These are phyloP conservation scores for Houttuynia cordata DNA, from an alignment of 164 flowering plant species.

Conservation along the genomic window DNA sequence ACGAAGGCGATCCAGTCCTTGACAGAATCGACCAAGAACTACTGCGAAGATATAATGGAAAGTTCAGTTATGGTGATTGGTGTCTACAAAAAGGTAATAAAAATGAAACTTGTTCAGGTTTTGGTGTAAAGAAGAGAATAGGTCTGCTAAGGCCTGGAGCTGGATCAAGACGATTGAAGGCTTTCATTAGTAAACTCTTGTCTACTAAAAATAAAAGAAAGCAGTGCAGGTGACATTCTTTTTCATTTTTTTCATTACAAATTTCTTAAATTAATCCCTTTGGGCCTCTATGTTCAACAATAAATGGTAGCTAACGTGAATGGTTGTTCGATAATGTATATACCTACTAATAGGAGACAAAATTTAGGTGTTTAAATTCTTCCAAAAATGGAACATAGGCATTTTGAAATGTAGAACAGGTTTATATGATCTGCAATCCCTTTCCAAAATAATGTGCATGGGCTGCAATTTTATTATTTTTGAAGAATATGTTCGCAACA, in stretches of 20 bases:
- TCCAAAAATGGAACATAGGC: too few relatives aligned
- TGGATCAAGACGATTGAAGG: constrained; percentile 55
- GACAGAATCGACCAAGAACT: constrained; percentile 61
- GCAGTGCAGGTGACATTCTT: constrained; percentile 39
- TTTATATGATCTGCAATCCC: too few relatives aligned
- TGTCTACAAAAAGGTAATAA: constrained; percentile 24
- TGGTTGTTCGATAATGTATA: too few relatives aligned
- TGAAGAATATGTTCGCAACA: too few relatives aligned
- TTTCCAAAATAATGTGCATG: too few relatives aligned
- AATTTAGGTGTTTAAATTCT: too few relatives aligned
- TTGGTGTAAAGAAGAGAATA: constrained; percentile 17
- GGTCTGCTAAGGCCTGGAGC: constrained; percentile 61
- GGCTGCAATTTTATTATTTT: too few relatives aligned
- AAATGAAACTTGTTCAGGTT: constrained; percentile 15
- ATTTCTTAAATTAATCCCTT: too few relatives aligned
- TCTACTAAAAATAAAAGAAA: constrained; percentile 26
- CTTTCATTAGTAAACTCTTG: constrained; percentile 33
- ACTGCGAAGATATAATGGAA: constrained; percentile 26
- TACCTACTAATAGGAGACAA: too few relatives aligned
- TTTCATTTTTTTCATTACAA: neutral
- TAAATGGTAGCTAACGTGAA: too few relatives aligned
- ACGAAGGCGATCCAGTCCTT: constrained; percentile 45
- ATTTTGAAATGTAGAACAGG: too few relatives aligned
- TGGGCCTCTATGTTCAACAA: too few relatives aligned
- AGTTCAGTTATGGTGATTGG: constrained; percentile 71